Evolutionary conservation across 2,329 filamentous ascomycete genomes (phyloP).

Genomic region (Aspergillus brasiliensis): DNA sequence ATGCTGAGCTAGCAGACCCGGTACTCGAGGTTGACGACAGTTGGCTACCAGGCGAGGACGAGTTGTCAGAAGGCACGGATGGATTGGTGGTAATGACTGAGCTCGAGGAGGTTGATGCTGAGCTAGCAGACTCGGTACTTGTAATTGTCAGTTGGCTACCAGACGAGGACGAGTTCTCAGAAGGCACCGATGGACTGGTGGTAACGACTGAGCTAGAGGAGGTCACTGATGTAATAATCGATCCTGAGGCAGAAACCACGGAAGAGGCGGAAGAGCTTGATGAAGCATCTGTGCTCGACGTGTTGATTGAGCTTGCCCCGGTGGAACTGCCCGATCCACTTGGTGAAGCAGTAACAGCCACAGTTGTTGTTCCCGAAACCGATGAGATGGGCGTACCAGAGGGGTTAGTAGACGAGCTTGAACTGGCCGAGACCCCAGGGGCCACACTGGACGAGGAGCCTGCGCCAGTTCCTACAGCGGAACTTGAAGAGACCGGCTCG

Average conservation of each 20-base stretch:
- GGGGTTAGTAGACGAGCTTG: neutral
- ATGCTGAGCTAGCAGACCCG: neutral
- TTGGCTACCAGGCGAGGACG: neutral
- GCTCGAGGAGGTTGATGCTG: neutral
- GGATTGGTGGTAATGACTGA: neutral
- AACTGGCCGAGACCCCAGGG: neutral
- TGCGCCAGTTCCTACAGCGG: neutral
- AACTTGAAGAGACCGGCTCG: constrained; percentile 3
- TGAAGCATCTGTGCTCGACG: constrained; percentile 4
- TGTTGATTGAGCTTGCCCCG: constrained; percentile 2
- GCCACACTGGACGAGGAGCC: neutral
- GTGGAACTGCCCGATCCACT: constrained; percentile 11
- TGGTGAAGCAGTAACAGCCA: constrained; percentile 16
- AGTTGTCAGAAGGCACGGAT: neutral
- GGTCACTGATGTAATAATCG: neutral
- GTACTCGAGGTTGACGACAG: neutral
- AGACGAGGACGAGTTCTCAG: neutral
- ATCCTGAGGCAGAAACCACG: constrained; percentile 1
- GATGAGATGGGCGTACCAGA: neutral
- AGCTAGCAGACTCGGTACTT: neutral
- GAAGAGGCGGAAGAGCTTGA: neutral
- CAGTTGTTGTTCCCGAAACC: constrained; percentile 7
- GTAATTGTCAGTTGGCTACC: neutral
- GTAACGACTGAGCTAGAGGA: neutral
- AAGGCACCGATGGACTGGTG: neutral